Percentiles rank a stretch among this genome's conserved stretches.
Evolutionary conservation across 306 rosid genomes (phyloP).

Genomic region (Comarum palustre): DNA sequence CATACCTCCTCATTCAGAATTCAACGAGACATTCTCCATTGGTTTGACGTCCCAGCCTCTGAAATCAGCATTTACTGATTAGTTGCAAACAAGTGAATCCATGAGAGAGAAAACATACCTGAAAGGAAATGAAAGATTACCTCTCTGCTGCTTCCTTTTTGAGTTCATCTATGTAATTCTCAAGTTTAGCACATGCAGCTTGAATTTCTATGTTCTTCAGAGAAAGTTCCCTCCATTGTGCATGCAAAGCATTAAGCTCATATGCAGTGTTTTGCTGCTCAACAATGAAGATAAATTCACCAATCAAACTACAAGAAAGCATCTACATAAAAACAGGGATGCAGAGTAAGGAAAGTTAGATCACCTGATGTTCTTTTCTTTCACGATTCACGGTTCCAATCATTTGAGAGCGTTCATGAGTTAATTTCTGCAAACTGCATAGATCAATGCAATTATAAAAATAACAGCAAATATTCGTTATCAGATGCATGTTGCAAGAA

Average conservation of each 20-base stretch:
- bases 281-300: constrained; percentile 11
- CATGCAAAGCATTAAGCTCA: constrained; percentile 85
- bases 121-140: constrained; percentile 31
- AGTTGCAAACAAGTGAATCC: constrained; percentile 22
- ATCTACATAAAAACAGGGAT: constrained; percentile 18
- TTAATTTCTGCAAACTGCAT: constrained; percentile 84
- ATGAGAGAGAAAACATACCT: constrained; percentile 6
- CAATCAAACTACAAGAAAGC: constrained; percentile 14
- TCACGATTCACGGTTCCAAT: constrained; percentile 90
- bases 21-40: constrained; percentile 40
- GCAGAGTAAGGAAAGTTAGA: constrained; percentile 19
- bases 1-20: constrained; percentile 44
- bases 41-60: constrained; percentile 75
- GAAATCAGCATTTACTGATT: constrained; percentile 14
- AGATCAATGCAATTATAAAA: constrained; percentile 25
- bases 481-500: neutral
- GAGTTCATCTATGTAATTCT: constrained; percentile 51
- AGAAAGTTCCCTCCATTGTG: constrained; percentile 90
- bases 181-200: constrained; percentile 59
- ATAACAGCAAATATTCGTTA: constrained; percentile 14
- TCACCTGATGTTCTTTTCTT: constrained; percentile 93
- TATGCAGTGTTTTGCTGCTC: constrained; percentile 83
- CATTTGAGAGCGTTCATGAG: constrained; percentile 64
- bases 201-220: constrained; percentile 80
- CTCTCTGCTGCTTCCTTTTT: constrained; percentile 65